Evolutionary conservation across 2,329 filamentous ascomycete genomes (phyloP), one percentile per base, ranked within the genome.

Genomic region (Calycina herbarum): DNA sequence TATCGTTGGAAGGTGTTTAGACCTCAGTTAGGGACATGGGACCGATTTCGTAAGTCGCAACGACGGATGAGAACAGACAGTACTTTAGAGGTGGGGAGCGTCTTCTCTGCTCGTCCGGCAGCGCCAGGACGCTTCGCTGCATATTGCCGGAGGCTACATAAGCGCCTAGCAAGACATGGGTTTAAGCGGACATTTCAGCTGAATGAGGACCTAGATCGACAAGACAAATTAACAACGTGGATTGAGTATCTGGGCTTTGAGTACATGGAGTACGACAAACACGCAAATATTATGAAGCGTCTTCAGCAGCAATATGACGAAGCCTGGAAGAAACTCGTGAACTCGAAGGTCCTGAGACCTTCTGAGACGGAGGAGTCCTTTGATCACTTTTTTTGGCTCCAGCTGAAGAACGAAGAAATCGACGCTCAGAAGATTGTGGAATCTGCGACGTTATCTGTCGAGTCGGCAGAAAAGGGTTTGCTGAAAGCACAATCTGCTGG

Each of bases 201-300:
- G 20, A 62, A 75, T 61, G 45, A 75, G 57, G 73, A 77, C 62
- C 69, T 67, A 2, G 61, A 64, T 20, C 66, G 57, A 65, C 71
- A 80, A 66, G 73, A 78, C 62, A 67, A 72, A 51, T 61, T 79
- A 35, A 74, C 77, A 51, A 78, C 75, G 7, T 80, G 78, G 78
- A 77, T 80, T 61, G 79, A 80, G 68, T 79, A 77, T 67, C 72
- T 79, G 35, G 69, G 67, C 59, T 79, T 66, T 63, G 70, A 75
- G 64, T 71, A 73, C 63, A 42, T 8, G 62, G 6, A 33, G 24
- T 57, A 68, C 38, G 66, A 69, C 31, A 33, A 33, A 33, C 31
- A 33, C 31, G 31, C 31, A 2, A 63, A 54, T 15, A 24, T 57
- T 7, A 59, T 73, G 15, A 66, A 75, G 61, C 64, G 67, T 4